A percentile compares a stretch with the other conserved stretches of the same genome.
Evolutionary conservation across 2,329 filamentous ascomycete genomes (phyloP).

Genomic region (Dactylella cylindrospora): DNA sequence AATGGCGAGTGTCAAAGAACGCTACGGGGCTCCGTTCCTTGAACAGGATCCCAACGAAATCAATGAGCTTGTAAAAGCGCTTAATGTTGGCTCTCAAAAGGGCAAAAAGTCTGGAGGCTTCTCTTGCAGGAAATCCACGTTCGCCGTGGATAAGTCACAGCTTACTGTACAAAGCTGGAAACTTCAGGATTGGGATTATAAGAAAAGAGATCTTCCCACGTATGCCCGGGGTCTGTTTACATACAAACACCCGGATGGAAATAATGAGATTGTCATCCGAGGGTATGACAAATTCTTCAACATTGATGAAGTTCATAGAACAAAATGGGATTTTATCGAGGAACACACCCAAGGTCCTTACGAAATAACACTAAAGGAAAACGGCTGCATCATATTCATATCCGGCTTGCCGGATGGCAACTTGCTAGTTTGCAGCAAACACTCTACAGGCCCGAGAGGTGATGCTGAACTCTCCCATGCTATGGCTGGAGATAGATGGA

Average conservation of each 20-base stretch:
- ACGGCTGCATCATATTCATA: constrained; percentile 99
- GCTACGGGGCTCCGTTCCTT: constrained; percentile 57
- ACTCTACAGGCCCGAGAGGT: constrained; percentile 80
- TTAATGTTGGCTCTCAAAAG: constrained; percentile 58
- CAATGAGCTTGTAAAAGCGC: constrained; percentile 63
- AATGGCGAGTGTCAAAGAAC: constrained; percentile 55
- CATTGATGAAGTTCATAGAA: constrained; percentile 75
- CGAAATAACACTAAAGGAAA: constrained; percentile 95
- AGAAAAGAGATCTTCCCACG: constrained; percentile 78
- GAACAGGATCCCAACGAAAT: constrained; percentile 70
- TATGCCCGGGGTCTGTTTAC: constrained; percentile 95
- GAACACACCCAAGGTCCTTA: constrained; percentile 79
- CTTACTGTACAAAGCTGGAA: constrained; percentile 85
- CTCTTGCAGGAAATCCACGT: constrained; percentile 78
- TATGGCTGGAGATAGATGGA: constrained; percentile 74
- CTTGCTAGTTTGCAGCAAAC: constrained; percentile 96
- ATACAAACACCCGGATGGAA: constrained; percentile 63
- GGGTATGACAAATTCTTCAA: constrained; percentile 99
- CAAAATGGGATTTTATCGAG: constrained; percentile 78
- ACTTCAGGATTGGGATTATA: constrained; percentile 95
- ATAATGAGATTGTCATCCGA: constrained; percentile 76
- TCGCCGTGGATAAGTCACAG: constrained; percentile 64
- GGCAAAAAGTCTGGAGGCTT: constrained; percentile 62
- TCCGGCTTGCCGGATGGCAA: constrained; percentile 86
- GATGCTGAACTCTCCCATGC: constrained; percentile 79